Percentiles rank a stretch among this genome's conserved stretches.
phyloP scores from a whole-genome alignment of 345 rosid genomes.

The Ceriops tagal region DNA sequence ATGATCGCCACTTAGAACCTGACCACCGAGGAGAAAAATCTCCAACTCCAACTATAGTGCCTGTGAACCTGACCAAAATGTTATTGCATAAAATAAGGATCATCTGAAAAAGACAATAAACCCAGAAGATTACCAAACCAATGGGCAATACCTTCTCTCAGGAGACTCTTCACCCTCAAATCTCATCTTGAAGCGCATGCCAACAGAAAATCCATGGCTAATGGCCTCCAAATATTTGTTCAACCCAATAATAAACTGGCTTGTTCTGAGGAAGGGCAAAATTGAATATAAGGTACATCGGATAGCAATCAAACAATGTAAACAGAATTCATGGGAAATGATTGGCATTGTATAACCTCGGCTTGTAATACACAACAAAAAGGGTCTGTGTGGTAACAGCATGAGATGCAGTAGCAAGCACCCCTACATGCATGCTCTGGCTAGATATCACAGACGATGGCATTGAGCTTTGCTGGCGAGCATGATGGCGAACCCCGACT shows the following conservation, averaged over 20 bases:
- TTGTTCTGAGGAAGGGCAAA: slow-evolving; percentile 54
- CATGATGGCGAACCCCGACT: slow-evolving; percentile 74
- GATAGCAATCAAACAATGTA: not conserved
- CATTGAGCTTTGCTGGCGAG: slow-evolving; percentile 65
- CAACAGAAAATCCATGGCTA: slow-evolving; percentile 55
- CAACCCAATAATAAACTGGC: slow-evolving; percentile 78
- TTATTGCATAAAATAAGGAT: not conserved
- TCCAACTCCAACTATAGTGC: slow-evolving; percentile 78
- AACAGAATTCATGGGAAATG: not conserved
- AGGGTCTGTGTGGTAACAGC: slow-evolving; percentile 59
- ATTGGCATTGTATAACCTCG: slow-evolving; percentile 48
- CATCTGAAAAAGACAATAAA: not conserved
- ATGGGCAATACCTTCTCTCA: slow-evolving; percentile 59
- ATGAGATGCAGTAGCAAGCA: slow-evolving; percentile 91
- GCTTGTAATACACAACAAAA: slow-evolving; percentile 86
- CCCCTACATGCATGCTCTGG: slow-evolving; percentile 95
- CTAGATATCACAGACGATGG: slow-evolving; percentile 91
- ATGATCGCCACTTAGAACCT: slow-evolving; percentile 78
- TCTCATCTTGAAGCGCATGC: slow-evolving; percentile 85
- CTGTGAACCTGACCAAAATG: slow-evolving; percentile 61
- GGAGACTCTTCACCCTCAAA: slow-evolving; percentile 95
- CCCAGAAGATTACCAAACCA: not conserved
- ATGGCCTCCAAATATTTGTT: slow-evolving; percentile 73
- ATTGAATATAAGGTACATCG: not conserved
- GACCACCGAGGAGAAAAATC: slow-evolving; percentile 76